Evolutionary conservation across 2,329 filamentous ascomycete genomes (phyloP).

Genomic region (Colletotrichum paranaense): DNA sequence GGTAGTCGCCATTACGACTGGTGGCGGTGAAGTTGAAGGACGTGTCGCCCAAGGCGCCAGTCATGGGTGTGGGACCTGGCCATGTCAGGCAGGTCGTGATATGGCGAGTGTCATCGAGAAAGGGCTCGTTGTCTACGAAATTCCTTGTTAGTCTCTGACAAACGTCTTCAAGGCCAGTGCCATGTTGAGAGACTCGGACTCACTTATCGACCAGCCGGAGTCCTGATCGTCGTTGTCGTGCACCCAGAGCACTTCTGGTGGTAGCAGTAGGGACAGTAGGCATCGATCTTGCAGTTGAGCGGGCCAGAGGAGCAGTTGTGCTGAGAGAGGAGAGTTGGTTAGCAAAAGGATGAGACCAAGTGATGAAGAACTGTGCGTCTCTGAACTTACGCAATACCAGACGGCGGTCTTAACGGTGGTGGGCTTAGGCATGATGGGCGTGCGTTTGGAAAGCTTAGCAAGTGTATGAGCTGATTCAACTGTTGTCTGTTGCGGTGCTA

Average conservation of each 20-base stretch:
- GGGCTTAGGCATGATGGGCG: background rate
- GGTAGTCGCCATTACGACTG: background rate
- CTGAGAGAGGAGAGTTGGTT: background rate
- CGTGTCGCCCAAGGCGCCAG: background rate
- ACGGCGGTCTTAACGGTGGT: background rate
- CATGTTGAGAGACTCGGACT: background rate
- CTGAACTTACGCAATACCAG: conserved; percentile 7
- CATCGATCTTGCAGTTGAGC: background rate
- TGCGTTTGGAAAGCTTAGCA: too few species aligned
- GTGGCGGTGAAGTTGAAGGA: background rate
- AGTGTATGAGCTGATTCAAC: background rate
- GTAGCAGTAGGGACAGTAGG: background rate
- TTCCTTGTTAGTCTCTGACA: background rate
- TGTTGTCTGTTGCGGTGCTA: too few species aligned
- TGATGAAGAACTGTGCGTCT: background rate
- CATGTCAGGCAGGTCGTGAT: background rate
- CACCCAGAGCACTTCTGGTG: background rate
- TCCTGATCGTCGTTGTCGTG: background rate
- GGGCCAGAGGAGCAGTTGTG: background rate
- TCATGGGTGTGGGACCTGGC: background rate
- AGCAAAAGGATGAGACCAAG: background rate
- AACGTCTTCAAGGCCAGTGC: background rate
- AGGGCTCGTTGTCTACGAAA: background rate
- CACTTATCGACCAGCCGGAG: background rate
- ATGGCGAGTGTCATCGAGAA: background rate